Percentiles rank a stretch among this genome's conserved stretches.
These are phyloP conservation scores for Kazachstania africana DNA, from an alignment of 805 yeast genomes.

Conservation along the genomic window DNA sequence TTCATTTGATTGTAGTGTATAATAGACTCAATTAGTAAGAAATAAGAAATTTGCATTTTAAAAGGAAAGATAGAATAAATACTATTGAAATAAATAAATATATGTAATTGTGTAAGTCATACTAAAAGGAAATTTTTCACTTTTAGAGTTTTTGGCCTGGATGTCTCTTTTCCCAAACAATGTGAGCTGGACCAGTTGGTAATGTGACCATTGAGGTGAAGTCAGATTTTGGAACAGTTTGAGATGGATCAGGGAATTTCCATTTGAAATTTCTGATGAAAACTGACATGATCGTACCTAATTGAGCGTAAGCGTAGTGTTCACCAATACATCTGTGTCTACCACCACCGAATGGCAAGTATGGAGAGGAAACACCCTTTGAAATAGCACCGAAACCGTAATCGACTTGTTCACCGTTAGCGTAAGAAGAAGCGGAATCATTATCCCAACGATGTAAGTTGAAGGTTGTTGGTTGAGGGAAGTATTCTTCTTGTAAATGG, in stretches of 20 bases:
- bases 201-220: conserved; percentile 87
- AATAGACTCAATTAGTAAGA: not conserved
- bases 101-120: not conserved
- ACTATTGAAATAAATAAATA: not conserved
- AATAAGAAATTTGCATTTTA: not conserved
- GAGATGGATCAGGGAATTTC: conserved; percentile 45
- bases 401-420: conserved; percentile 42
- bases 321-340: conserved; percentile 99
- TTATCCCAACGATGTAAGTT: conserved; percentile 83
- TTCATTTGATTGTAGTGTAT: conserved; percentile 8
- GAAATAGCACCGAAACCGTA: conserved; percentile 96
- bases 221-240: conserved; percentile 54
- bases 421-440: conserved; percentile 26
- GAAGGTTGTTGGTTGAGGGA: conserved; percentile 62
- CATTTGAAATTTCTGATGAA: conserved; percentile 69
- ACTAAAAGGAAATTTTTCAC: not conserved
- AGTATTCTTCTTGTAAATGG: conserved; percentile 61
- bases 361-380: conserved; percentile 92
- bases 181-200: conserved; percentile 67
- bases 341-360: conserved; percentile 97
- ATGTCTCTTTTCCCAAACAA: conserved; percentile 59
- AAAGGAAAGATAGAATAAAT: not conserved
- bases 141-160: conserved; percentile 7
- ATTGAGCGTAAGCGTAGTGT: conserved; percentile 90
- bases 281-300: conserved; percentile 71